These are phyloP conservation scores for Porphyra umbilicalis DNA, from an alignment of 31 red algal species.

Conservation along the genomic window DNA sequence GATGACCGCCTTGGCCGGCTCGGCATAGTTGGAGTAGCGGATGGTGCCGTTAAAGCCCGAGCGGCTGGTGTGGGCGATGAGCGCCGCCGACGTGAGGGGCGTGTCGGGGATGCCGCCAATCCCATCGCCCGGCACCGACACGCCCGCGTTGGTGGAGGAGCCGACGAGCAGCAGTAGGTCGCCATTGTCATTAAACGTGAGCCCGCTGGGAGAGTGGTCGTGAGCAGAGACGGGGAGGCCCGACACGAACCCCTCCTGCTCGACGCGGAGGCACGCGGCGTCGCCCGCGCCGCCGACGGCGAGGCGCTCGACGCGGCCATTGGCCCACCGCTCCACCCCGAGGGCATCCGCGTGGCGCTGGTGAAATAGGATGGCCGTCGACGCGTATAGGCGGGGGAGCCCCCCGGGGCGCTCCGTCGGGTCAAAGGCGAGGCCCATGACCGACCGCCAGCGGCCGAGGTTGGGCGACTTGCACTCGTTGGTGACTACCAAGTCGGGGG, in stretches of 20 bases:
- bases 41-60: constrained; percentile 39
- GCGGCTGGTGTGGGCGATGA: constrained; percentile 20
- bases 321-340: constrained; percentile 30
- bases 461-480: constrained; percentile 17
- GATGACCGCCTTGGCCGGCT: constrained; percentile 20
- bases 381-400: constrained; percentile 27
- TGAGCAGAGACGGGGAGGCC: constrained; percentile 53
- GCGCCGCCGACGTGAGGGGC: constrained; percentile 35
- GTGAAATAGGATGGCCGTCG: constrained; percentile 51
- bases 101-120: constrained; percentile 39
- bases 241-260: too few relatives aligned
- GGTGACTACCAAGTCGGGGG: constrained; percentile 4
- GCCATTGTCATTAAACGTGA: constrained; percentile 54
- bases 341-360: constrained; percentile 6
- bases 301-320: constrained; percentile 36
- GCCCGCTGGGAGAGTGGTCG: constrained; percentile 43
- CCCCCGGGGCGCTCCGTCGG: constrained; percentile 22
- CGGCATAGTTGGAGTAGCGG: constrained; percentile 18
- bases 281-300: constrained; percentile 13
- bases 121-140: constrained; percentile 1
- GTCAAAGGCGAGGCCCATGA: constrained; percentile 60
- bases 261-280: too few relatives aligned
- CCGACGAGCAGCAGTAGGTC: constrained; percentile 50
- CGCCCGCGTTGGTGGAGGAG: constrained; percentile 47
- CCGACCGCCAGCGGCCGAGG: constrained; percentile 15